Evolutionary conservation across 164 flowering plant species (phyloP).

Genomic region (Taxillus chinensis): DNA sequence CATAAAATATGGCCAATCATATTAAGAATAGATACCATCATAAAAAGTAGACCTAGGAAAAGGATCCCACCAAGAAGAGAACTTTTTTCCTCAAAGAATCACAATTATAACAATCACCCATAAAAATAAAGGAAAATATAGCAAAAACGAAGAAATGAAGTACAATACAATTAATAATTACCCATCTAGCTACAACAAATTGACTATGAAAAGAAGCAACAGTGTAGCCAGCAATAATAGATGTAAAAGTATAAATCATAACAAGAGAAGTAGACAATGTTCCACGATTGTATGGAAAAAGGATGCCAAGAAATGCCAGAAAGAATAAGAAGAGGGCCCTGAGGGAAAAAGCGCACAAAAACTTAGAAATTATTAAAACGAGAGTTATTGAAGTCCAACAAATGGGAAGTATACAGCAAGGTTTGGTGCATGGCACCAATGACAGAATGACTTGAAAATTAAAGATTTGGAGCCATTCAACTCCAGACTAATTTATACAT

Average conservation of each 20-base stretch:
- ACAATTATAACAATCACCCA: slow-evolving; percentile 2
- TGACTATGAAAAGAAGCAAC: slow-evolving; percentile 50
- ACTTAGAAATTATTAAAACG: not conserved
- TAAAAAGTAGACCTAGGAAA: slow-evolving; percentile 46
- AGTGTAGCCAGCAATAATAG: slow-evolving; percentile 57
- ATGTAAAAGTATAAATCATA: slow-evolving; percentile 45
- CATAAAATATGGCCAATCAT: slow-evolving; percentile 41
- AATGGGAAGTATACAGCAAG: not conserved
- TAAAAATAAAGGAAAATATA: not conserved
- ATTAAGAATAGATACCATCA: slow-evolving; percentile 39
- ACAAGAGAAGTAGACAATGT: slow-evolving; percentile 39
- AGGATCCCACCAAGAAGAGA: slow-evolving; percentile 49
- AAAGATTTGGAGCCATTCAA: not conserved
- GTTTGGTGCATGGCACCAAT: not conserved
- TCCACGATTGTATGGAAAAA: slow-evolving; percentile 70
- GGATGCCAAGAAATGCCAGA: slow-evolving; percentile 39
- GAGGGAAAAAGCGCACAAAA: slow-evolving; percentile 9
- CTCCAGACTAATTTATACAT: not conserved
- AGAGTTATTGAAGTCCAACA: not conserved
- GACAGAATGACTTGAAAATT: not conserved
- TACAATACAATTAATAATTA: slow-evolving; percentile 15
- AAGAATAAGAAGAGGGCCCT: slow-evolving; percentile 44
- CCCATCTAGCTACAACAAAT: slow-evolving; percentile 52
- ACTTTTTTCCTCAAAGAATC: slow-evolving; percentile 41
- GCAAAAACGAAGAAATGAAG: not conserved